phyloP scores from a whole-genome alignment of 2,329 filamentous ascomycete species.

The Fusarium transvaalense region DNA sequence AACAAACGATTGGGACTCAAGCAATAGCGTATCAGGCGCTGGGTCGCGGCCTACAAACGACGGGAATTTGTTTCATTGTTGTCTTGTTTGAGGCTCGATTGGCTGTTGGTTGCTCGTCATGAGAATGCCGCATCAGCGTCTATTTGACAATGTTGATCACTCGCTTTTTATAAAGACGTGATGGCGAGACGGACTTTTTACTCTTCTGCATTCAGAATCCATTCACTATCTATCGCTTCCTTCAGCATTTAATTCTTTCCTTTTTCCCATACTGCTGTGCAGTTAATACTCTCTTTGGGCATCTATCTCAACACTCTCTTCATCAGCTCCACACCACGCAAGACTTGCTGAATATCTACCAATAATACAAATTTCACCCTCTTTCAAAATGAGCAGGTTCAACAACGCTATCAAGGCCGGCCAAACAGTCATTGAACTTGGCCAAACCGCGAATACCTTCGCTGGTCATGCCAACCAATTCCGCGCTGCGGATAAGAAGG shows the following conservation, averaged over 20 bases:
- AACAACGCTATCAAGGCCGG: conserved; percentile 51
- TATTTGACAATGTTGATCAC: conserved; percentile 7
- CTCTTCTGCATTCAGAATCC: not conserved
- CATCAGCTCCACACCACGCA: not conserved
- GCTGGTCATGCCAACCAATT: conserved; percentile 49
- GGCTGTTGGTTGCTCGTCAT: conserved; percentile 15
- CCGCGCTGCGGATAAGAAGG: conserved; percentile 51
- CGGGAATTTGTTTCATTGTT: conserved; percentile 17
- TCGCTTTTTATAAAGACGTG: conserved; percentile 25
- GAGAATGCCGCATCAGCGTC: conserved; percentile 16
- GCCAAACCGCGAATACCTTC: conserved; percentile 48
- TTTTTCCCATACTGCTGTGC: conserved; percentile 37
- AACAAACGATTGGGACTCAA: conserved; percentile 41
- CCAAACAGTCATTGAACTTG: conserved; percentile 52
- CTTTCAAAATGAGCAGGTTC: conserved; percentile 49
- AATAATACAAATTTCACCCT: not conserved
- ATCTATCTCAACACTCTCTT: not conserved
- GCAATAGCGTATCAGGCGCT: conserved; percentile 17
- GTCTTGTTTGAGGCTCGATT: conserved; percentile 27
- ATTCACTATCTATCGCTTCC: conserved; percentile 17
- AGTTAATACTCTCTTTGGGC: conserved; percentile 23
- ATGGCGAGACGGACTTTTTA: not conserved
- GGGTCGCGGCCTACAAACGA: conserved; percentile 26
- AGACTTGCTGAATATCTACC: not conserved
- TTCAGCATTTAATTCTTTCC: conserved; percentile 1